These are phyloP conservation scores for Hondaea fermentalgiana DNA, from an alignment of 108 stramenopile genomes.

Conservation along the genomic window DNA sequence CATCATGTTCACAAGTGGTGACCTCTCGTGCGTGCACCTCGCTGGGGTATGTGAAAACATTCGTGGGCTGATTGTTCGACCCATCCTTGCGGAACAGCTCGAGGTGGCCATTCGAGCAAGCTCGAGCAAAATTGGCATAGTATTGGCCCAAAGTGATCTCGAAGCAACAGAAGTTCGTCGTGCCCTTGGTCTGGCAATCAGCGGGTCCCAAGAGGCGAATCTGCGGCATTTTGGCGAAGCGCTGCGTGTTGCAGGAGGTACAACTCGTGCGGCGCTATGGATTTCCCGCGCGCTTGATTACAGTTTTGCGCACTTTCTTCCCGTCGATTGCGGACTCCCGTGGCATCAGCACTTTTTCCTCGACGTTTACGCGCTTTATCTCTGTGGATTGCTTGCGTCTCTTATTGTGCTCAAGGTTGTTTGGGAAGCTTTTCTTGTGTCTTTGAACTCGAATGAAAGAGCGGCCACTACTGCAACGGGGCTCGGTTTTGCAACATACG, in stretches of 20 bases:
- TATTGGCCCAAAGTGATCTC: neutral
- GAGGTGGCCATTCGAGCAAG: neutral
- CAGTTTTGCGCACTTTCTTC: neutral
- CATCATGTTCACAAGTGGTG: neutral
- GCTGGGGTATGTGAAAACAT: neutral
- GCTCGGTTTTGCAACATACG: too few species aligned
- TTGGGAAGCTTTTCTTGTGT: neutral
- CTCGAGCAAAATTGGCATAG: neutral
- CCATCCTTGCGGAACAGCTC: neutral
- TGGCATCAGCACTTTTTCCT: neutral
- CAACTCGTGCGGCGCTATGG: neutral
- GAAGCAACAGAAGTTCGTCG: neutral
- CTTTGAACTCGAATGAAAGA: neutral
- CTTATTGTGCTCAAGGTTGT: neutral
- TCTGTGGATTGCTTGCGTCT: neutral
- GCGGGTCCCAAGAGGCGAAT: neutral
- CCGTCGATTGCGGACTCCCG: neutral
- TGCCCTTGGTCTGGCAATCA: neutral
- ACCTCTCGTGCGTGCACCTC: neutral
- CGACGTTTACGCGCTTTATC: neutral
- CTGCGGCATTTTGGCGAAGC: neutral
- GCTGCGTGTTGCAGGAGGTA: neutral
- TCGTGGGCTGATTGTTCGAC: neutral
- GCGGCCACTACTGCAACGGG: neutral
- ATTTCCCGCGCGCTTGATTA: neutral